phyloP scores from a whole-genome alignment of 176 grass and related monocot species.

The Carex myosuroides region DNA sequence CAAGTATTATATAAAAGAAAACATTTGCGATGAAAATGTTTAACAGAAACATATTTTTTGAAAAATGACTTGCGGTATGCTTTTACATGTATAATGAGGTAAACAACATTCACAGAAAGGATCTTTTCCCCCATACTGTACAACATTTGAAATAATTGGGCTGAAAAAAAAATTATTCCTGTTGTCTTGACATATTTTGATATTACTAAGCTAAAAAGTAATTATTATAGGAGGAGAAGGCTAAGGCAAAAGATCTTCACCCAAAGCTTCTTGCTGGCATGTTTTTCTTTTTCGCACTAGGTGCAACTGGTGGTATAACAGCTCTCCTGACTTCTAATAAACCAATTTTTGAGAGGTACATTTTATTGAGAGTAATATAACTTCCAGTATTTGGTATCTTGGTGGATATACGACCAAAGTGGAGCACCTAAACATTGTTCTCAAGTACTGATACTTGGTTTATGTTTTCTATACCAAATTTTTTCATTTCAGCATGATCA shows the following conservation, averaged over 20 bases:
- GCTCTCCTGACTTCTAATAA: slow-evolving; percentile 76
- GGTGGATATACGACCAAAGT: background rate
- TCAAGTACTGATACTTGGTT: background rate
- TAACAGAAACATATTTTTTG: background rate
- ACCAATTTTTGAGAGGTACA: slow-evolving; percentile 94
- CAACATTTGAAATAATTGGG: background rate
- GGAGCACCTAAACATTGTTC: background rate
- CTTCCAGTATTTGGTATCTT: background rate
- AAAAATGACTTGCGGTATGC: background rate
- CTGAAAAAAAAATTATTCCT: background rate
- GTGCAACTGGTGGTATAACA: slow-evolving; percentile 71
- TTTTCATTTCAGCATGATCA: background rate
- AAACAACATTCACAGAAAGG: background rate
- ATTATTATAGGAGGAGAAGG: slow-evolving; percentile 65
- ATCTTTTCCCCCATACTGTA: background rate
- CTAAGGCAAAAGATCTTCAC: slow-evolving; percentile 90
- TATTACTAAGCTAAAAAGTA: background rate
- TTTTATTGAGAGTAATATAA: background rate
- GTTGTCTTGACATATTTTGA: background rate
- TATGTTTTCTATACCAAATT: background rate
- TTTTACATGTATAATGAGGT: background rate
- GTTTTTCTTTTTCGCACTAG: slow-evolving; percentile 95
- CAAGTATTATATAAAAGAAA: background rate
- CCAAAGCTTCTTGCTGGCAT: slow-evolving; percentile 86
- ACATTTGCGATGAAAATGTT: background rate